Evolutionary conservation across 176 grass and related monocot genomes (phyloP).

Genomic region (Alopecurus myosuroides): DNA sequence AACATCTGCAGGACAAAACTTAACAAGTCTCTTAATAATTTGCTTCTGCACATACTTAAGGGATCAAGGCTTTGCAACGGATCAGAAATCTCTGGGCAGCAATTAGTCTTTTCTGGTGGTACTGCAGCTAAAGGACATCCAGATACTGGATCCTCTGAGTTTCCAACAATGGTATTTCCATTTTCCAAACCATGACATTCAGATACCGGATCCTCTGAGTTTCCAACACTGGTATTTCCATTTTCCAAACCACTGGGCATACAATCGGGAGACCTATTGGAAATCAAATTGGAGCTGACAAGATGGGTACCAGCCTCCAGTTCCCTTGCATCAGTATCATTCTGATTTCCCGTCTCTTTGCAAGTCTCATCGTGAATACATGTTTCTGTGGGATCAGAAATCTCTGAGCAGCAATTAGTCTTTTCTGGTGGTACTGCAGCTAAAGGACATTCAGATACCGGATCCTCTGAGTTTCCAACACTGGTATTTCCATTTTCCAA

Average conservation of each 20-base stretch:
- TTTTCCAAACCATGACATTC: background rate
- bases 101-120: background rate
- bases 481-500: background rate
- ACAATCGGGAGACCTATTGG: background rate
- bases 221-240: background rate
- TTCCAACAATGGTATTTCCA: background rate
- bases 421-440: background rate
- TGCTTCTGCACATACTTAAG: background rate
- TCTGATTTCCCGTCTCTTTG: constrained; percentile 9
- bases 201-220: background rate
- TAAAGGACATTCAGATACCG: background rate
- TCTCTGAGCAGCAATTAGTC: background rate
- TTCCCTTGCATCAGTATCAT: background rate
- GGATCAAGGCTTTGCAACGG: background rate
- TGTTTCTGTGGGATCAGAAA: background rate
- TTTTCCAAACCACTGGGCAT: background rate
- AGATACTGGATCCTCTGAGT: background rate
- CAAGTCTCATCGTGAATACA: background rate
- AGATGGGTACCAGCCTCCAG: background rate
- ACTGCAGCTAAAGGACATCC: background rate
- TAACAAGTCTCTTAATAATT: background rate
- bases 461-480: background rate
- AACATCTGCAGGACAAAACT: constrained; percentile 4
- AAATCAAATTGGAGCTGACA: background rate
- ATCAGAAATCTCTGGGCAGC: background rate